These are phyloP conservation scores for Rhodotorula kratochvilovae DNA, from an alignment of 768 basidiomycete species.

Conservation along the genomic window DNA sequence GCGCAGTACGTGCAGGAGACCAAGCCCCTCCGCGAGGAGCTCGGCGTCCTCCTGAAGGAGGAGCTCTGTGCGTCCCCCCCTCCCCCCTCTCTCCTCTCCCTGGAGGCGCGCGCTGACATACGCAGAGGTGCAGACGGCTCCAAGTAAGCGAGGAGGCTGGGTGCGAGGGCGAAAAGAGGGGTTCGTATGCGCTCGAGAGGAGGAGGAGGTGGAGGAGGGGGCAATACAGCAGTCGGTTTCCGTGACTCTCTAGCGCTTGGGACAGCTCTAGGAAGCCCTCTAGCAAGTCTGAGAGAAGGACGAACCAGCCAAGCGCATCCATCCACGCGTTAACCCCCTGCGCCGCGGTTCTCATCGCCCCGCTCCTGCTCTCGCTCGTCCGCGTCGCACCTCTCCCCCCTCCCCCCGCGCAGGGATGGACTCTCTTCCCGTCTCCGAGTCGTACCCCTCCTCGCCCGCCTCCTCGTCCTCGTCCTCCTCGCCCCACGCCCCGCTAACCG, in stretches of 20 bases:
- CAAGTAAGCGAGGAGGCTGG: not conserved
- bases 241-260: not conserved
- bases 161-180: no score
- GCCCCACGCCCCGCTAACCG: not conserved
- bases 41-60: constrained; percentile 66
- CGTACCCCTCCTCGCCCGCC: not conserved
- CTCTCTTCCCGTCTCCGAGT: not conserved
- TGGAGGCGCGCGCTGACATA: no score
- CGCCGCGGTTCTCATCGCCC: no score
- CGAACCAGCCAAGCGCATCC: no score
- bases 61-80: constrained; percentile 55
- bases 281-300: no score
- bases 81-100: not conserved
- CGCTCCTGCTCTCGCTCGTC: not conserved
- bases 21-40: constrained; percentile 78
- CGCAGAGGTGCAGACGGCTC: not conserved
- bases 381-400: not conserved
- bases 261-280: no score
- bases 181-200: not conserved
- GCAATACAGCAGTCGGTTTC: not conserved
- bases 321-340: no score
- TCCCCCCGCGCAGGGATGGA: constrained; percentile 11
- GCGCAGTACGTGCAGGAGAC: constrained; percentile 87
- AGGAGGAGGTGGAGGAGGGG: not conserved
- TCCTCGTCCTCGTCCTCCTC: not conserved